A percentile compares a stretch with the other conserved stretches of the same genome.
These are phyloP conservation scores for Suillus tomentosus DNA, from an alignment of 768 basidiomycete genomes.

Conservation along the genomic window DNA sequence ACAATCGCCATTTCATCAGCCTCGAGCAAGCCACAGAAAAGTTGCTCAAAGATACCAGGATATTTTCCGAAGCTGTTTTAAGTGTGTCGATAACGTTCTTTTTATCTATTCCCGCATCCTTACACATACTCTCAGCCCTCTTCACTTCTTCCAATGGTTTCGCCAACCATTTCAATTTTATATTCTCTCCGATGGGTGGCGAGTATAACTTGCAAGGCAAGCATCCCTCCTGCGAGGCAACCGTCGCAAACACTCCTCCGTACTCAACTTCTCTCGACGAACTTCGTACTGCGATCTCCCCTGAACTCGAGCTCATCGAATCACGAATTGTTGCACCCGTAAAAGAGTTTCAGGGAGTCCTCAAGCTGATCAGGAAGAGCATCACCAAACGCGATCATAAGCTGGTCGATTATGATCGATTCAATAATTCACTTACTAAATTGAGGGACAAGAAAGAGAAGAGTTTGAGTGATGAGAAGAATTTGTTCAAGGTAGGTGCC, in stretches of 20 bases:
- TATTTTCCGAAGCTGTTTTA: constrained; percentile 82
- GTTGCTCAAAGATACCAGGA: constrained; percentile 87
- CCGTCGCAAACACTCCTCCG: constrained; percentile 72
- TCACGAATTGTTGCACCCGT: constrained; percentile 81
- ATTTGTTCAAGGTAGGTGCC: constrained; percentile 81
- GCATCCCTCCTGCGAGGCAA: constrained; percentile 75
- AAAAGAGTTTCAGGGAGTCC: constrained; percentile 84
- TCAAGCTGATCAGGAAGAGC: constrained; percentile 90
- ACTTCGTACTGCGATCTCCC: constrained; percentile 71
- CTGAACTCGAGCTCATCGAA: constrained; percentile 94
- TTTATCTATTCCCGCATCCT: constrained; percentile 6
- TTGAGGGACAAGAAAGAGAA: constrained; percentile 99
- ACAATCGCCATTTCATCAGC: constrained; percentile 70
- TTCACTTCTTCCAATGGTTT: constrained; percentile 67
- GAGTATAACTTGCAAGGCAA: constrained; percentile 82
- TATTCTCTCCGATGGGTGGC: constrained; percentile 67
- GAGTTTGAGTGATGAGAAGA: constrained; percentile 93
- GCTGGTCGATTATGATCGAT: constrained; percentile 93
- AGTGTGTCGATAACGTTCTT: constrained; percentile 38
- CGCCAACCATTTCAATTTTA: constrained; percentile 58
- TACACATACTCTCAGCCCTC: constrained; percentile 45
- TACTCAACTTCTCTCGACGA: constrained; percentile 83
- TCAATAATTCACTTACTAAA: constrained; percentile 94
- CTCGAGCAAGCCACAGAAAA: constrained; percentile 86
- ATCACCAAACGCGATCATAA: constrained; percentile 98